phyloP scores from a whole-genome alignment of 306 rosid species.

The Sechiopsis laciniata region DNA sequence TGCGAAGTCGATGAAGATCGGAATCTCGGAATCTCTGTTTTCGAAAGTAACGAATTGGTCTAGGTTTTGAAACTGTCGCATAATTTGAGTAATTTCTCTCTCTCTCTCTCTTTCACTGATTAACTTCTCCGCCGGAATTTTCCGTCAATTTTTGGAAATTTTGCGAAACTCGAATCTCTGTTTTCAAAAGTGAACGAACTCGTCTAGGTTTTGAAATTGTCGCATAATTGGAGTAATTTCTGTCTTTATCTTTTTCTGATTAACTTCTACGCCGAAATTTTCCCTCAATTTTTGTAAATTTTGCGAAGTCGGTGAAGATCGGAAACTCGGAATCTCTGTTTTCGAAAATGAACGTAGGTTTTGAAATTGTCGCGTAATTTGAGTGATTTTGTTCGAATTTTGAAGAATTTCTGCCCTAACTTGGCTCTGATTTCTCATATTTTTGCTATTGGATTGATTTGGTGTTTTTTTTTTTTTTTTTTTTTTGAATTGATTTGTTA shows the following conservation, averaged over 20 bases:
- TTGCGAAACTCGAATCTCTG: background rate
- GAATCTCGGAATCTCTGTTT: background rate
- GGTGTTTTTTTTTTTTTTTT: background rate
- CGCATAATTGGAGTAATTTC: too few species aligned
- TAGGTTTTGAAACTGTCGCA: conserved; percentile 4
- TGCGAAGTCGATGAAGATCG: background rate
- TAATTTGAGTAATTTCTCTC: background rate
- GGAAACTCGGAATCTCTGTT: too few species aligned
- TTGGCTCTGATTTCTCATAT: background rate
- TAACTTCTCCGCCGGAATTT: background rate
- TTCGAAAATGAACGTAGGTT: too few species aligned
- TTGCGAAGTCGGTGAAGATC: too few species aligned
- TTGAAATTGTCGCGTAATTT: too few species aligned
- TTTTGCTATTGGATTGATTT: background rate
- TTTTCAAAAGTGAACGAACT: background rate
- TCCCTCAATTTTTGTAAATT: too few species aligned
- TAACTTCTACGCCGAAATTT: too few species aligned
- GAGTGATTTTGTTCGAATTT: too few species aligned
- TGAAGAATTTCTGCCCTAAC: background rate
- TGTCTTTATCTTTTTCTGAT: too few species aligned
- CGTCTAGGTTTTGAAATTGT: conserved; percentile 12
- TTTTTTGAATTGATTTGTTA: conserved; percentile 1
- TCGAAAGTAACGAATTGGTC: background rate
- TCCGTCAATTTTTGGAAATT: background rate
- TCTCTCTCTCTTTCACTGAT: background rate